phyloP scores from a whole-genome alignment of 805 yeast species.

The Hanseniaspora nectarophila region DNA sequence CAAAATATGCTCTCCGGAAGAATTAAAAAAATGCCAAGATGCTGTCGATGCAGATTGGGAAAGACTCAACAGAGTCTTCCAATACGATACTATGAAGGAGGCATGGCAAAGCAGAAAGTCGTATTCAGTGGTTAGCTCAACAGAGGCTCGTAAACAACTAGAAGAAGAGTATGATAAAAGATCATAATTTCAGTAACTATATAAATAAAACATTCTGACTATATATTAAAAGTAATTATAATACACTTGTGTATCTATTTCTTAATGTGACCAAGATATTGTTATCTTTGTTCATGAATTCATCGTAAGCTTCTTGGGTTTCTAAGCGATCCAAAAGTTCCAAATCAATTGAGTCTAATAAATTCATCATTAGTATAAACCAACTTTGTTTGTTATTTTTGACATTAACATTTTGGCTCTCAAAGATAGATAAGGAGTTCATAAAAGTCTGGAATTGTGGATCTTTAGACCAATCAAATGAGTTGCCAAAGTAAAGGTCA shows the following conservation, averaged over 20 bases:
- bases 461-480: constrained; percentile 36
- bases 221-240: no score
- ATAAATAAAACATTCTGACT: no score
- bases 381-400: neutral
- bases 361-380: constrained; percentile 3
- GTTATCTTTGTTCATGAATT: neutral
- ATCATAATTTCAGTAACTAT: no score
- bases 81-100: neutral
- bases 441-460: constrained; percentile 61
- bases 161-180: no score
- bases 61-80: neutral
- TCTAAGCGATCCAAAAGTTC: neutral
- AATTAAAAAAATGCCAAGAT: neutral
- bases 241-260: neutral
- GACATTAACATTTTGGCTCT: constrained; percentile 27
- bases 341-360: constrained; percentile 1
- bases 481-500: constrained; percentile 27
- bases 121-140: neutral
- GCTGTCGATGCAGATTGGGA: neutral
- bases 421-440: constrained; percentile 68
- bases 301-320: neutral
- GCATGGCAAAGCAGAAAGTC: neutral
- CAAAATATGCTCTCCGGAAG: neutral
- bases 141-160: neutral
- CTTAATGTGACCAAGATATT: neutral